Base-by-base conservation (phyloP, 768 basidiomycete species). In the Agrocybe pediades region DNA sequence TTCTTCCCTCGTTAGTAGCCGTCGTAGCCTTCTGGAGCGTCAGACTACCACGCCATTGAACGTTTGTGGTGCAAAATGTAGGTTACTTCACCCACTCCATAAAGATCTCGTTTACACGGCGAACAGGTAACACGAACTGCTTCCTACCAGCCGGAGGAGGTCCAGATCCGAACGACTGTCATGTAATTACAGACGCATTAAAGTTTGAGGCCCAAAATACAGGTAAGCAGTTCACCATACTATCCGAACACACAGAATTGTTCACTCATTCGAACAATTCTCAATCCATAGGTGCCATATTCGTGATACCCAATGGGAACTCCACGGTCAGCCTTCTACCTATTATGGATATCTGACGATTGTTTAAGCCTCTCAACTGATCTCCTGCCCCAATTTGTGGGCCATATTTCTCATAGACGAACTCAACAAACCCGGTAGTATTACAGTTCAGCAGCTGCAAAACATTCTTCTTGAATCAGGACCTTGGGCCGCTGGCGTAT, bases 401-500 rank as follows among this genome's bases (percentile, higher is more conserved):
- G n/a, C n/a, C n/a, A n/a, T n/a, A n/a, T n/a, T n/a, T n/a, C n/a
- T n/a, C n/a, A 29, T 67, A 71, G 63, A 62, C 46, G 73, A 73
- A 75, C 58, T 68, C 71, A 13, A 62, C 46, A 73, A 73, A 75
- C 58, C 69, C 71, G 9, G 61, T 78, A 40, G 64, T 67, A 16
- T 71, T 82, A 74, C 62, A 69, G 21, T 81, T 70, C 61, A 45
- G 62, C 15, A 72, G 65, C 57, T 81, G 78, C 68, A 62, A 69
- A 56, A 71, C 76, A 16, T 80, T 79, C 69, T 77, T 81, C 64
- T 63, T 77, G 30, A 80, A 82, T 62, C 80, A 80, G 60, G 74
- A 74, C 47, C 54, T 63, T 54, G 63, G 50, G 23, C 57, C 66
- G 20, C 56, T 79, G 21, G 64, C 65, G n/a, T 82, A 77, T 61